Evolutionary conservation across 352 stramenopile genomes (phyloP).

Genomic region (Thraustochytrium sp.): DNA sequence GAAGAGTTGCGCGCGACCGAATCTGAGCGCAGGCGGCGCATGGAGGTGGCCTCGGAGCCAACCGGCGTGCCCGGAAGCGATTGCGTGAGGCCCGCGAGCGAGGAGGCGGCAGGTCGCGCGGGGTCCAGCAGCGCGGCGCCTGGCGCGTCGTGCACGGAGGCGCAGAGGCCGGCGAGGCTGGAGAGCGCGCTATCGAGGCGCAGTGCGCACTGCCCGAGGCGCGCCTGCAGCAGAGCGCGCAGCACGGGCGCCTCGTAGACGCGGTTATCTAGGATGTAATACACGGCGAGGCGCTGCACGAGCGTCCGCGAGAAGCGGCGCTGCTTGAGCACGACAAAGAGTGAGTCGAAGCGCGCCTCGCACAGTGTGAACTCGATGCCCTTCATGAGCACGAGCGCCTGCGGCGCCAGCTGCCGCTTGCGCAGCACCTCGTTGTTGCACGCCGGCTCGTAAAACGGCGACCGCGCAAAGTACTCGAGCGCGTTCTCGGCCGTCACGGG

Average conservation of each 20-base stretch:
- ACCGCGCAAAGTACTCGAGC: slow-evolving; percentile 17
- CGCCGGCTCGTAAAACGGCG: neutral
- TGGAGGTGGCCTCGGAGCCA: no score
- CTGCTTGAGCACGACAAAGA: slow-evolving; percentile 8
- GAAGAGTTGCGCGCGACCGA: no score
- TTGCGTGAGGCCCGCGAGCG: neutral
- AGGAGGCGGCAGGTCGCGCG: neutral
- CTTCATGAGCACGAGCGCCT: neutral
- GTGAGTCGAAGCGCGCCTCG: neutral
- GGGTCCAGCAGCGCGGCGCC: neutral
- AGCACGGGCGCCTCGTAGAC: slow-evolving; percentile 14
- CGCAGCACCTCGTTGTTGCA: slow-evolving; percentile 22
- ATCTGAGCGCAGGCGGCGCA: no score
- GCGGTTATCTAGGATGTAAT: slow-evolving; percentile 12
- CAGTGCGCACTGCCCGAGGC: neutral
- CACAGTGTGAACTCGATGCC: neutral
- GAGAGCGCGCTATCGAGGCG: neutral
- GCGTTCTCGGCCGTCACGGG: neutral
- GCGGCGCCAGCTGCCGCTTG: neutral
- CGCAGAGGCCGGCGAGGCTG: neutral
- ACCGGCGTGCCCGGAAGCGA: no score
- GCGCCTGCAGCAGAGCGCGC: neutral
- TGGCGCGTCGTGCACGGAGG: neutral
- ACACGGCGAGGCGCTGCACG: neutral
- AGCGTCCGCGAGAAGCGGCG: neutral